Base-by-base conservation (phyloP, 2,329 filamentous ascomycete species). In the Paraconiothyrium sp. region DNA sequence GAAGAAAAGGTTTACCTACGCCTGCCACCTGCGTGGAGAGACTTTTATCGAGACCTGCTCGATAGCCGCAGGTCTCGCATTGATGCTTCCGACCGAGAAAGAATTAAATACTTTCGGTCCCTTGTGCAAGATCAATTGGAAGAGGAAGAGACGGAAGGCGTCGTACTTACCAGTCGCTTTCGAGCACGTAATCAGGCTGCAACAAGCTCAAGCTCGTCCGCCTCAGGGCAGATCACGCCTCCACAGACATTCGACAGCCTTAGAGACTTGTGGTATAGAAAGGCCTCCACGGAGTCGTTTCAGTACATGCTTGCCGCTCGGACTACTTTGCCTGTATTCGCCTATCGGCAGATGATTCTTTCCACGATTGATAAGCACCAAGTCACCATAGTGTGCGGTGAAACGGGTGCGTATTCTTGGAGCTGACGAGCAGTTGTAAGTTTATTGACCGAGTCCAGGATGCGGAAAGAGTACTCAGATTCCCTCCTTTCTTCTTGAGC, bases 391-490 rank as follows among this genome's bases (percentile, higher is more conserved):
- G 88, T 99, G 34, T 98, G 94, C 75, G 95, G 95, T 75, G 95
- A 99, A 80, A 99, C 95, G 2, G 54, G 54, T 48, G 9, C 30
- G 43, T 32, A 5, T 3, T 34, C 16, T 27, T 4, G 2, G 13
- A 8, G 13, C 16, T n/a, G 2, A 24, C 8, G 2, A 37, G 4
- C 30, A 11, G 13, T 1, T 16, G 5, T n/a, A 24, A 11, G 1
- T 22, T 4, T 44, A 8, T 27, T 55, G 11, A 55, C 16, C 11
- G 4, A 34, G 30, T 37, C 4, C 11, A 56, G 95, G 95, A 68
- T 97, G 91, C 76, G 95, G 95, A 66, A 99, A 99, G 83, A 97
- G 93, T 78, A 99, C 95, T 0, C 95, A 99, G 73, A 91, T 97
- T n/a, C 95, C 95, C 5, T 90, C 94, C 0, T 98, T 96, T 74